phyloP scores from a whole-genome alignment of 73 alveolate genomes.

The Paramecium caudatum region DNA sequence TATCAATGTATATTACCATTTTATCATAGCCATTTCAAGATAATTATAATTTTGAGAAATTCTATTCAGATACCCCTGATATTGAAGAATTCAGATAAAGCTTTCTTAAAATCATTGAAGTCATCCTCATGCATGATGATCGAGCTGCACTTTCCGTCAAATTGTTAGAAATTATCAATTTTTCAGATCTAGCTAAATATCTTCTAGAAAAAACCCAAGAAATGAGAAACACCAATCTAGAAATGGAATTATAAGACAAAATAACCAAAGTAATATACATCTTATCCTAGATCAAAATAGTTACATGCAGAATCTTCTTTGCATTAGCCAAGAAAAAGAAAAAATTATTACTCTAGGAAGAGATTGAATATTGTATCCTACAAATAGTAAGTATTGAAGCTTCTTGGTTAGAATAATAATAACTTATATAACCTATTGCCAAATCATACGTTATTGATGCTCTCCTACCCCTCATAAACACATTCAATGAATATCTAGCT shows the following conservation, averaged over 20 bases:
- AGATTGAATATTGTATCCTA: not conserved
- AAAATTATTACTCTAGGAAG: not conserved
- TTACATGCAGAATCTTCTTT: not conserved
- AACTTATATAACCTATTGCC: not conserved
- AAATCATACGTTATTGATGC: not conserved
- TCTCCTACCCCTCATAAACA: slow-evolving; percentile 21
- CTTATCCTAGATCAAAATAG: not conserved
- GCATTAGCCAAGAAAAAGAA: slow-evolving; percentile 32
- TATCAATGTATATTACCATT: slow-evolving; percentile 5
- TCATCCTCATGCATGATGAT: not conserved
- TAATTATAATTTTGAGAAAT: not conserved
- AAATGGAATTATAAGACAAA: not conserved
- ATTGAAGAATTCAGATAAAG: slow-evolving; percentile 11
- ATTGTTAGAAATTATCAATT: not conserved
- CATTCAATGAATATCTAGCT: slow-evolving; percentile 26
- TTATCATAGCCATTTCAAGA: slow-evolving; percentile 44
- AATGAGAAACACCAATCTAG: slow-evolving; percentile 59
- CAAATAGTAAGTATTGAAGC: slow-evolving; percentile 50
- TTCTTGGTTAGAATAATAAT: slow-evolving; percentile 21
- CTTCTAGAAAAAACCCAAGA: slow-evolving; percentile 35
- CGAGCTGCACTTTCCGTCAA: not conserved
- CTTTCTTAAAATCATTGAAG: slow-evolving; percentile 2
- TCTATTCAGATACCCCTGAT: slow-evolving; percentile 6
- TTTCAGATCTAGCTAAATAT: not conserved
- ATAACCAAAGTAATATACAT: not conserved